Evolutionary conservation across 805 yeast species (phyloP).

Genomic region (Suhomyces vadensis): DNA sequence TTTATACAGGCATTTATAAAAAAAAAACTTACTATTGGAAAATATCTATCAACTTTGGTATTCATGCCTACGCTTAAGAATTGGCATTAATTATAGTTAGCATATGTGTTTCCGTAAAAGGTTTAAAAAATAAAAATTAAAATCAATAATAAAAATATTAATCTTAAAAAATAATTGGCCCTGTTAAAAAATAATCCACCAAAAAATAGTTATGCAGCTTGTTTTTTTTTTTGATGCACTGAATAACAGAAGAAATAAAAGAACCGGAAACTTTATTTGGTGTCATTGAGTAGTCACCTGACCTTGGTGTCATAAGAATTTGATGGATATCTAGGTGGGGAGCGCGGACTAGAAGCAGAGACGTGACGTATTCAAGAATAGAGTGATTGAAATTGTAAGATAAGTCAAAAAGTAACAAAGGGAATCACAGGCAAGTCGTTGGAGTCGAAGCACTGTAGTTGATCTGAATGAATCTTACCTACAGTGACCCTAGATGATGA

Average conservation of each 20-base stretch:
- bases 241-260: neutral
- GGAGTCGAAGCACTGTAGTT: too few relatives aligned
- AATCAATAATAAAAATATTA: neutral
- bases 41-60: conserved; percentile 1
- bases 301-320: neutral
- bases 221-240: neutral
- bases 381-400: too few relatives aligned
- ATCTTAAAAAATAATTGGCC: neutral
- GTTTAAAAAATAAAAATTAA: conserved; percentile 3
- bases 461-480: too few relatives aligned
- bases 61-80: neutral
- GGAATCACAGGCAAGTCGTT: too few relatives aligned
- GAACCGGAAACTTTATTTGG: neutral
- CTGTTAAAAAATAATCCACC: neutral
- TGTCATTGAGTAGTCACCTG: neutral
- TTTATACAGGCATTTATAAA: conserved; percentile 9
- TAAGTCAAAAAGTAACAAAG: too few relatives aligned
- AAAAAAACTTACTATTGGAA: conserved; percentile 1
- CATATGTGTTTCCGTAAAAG: neutral
- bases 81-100: neutral
- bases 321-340: neutral
- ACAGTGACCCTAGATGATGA: too few relatives aligned
- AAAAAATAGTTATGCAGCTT: conserved; percentile 1
- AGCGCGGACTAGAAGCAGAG: neutral
- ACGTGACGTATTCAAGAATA: too few relatives aligned